Conservation (phyloP, 164 flowering plant genomes). For the Stephania cephalantha region DNA sequence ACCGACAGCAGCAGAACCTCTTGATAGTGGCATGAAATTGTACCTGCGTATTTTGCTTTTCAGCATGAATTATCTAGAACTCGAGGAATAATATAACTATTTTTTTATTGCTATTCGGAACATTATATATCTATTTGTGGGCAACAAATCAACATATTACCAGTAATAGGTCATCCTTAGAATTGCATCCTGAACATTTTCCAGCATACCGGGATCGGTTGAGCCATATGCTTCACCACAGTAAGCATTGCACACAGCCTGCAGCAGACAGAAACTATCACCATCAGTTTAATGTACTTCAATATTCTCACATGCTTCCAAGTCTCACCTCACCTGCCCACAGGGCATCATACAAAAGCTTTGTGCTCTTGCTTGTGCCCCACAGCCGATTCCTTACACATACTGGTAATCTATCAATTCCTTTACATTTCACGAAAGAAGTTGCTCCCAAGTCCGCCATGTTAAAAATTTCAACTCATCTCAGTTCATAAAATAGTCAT, state of each 20-base stretch:
- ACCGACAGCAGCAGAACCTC: conserved; percentile 89
- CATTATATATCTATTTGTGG: not conserved
- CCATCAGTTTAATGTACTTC: conserved; percentile 2
- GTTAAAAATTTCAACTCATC: not conserved
- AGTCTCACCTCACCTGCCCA: not conserved
- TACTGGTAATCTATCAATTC: not conserved
- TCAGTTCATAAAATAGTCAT: not conserved
- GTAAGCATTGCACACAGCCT: conserved; percentile 73
- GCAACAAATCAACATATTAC: conserved; percentile 27
- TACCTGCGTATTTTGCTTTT: conserved; percentile 52
- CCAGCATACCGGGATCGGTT: conserved; percentile 53
- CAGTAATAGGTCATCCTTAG: conserved; percentile 91
- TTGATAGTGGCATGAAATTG: conserved; percentile 93
- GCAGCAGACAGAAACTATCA: conserved; percentile 19
- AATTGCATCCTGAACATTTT: conserved; percentile 67
- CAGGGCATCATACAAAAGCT: not conserved
- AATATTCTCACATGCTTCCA: not conserved
- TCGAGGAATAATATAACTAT: not conserved
- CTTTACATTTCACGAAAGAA: not conserved
- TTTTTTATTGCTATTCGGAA: too few relatives aligned
- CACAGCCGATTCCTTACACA: not conserved
- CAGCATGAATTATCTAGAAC: not conserved
- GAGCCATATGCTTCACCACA: conserved; percentile 83
- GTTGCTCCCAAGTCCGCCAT: not conserved
- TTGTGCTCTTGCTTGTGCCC: not conserved